phyloP scores from a whole-genome alignment of 2,329 filamentous ascomycete species.

The Aspergillus fijiensis region DNA sequence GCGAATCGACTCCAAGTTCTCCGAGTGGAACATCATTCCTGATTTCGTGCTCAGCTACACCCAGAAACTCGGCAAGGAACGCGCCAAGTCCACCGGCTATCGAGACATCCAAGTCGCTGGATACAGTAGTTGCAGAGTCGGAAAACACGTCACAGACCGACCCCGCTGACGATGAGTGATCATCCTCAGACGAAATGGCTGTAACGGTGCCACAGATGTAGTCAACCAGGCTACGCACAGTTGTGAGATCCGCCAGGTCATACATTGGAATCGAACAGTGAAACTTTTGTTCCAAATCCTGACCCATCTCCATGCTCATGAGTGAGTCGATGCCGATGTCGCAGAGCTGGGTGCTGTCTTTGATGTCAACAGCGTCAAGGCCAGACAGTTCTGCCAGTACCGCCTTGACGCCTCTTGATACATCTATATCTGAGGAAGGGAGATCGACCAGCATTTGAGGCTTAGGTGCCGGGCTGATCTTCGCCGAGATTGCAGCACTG shows the following conservation, averaged over 20 bases:
- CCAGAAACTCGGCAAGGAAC: too few species aligned
- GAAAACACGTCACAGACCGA: not conserved
- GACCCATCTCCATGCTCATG: constrained; percentile 49
- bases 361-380: constrained; percentile 36
- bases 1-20: too few species aligned
- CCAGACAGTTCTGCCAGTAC: not conserved
- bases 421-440: not conserved
- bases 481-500: not conserved
- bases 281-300: constrained; percentile 43
- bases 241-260: constrained; percentile 29
- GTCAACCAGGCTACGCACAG: constrained; percentile 27
- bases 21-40: too few species aligned
- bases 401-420: not conserved
- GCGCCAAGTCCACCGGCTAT: too few species aligned
- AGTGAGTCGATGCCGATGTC: constrained; percentile 28
- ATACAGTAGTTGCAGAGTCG: too few species aligned
- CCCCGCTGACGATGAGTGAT: not conserved
- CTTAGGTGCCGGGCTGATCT: too few species aligned
- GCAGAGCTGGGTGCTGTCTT: constrained; percentile 36
- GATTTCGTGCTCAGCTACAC: too few species aligned
- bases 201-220: constrained; percentile 15
- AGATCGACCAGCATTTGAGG: not conserved
- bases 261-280: constrained; percentile 27
- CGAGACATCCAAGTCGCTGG: too few species aligned
- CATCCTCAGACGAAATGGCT: not conserved